These are phyloP conservation scores for Trichomonas gallinae DNA, from an alignment of 208 protist species.

Conservation along the genomic window DNA sequence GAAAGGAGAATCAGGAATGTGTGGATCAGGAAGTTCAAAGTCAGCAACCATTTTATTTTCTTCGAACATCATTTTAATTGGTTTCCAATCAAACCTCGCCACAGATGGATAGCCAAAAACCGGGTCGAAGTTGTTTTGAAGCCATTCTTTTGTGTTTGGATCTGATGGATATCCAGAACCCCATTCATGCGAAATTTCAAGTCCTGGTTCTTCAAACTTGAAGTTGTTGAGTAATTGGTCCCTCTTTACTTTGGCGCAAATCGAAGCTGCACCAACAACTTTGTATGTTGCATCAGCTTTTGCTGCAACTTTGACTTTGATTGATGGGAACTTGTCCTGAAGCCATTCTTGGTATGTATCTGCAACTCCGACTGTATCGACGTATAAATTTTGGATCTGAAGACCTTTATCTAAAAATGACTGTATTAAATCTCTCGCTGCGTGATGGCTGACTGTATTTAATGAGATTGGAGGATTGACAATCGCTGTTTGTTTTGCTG, in stretches of 20 bases:
- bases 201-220: background rate
- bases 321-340: background rate
- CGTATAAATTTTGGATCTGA: slow-evolving; percentile 27
- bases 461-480: slow-evolving; percentile 10
- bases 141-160: slow-evolving; percentile 25
- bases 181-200: background rate
- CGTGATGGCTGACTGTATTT: slow-evolving; percentile 33
- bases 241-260: slow-evolving; percentile 31
- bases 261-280: slow-evolving; percentile 33
- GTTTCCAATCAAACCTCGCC: slow-evolving; percentile 31
- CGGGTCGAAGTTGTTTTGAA: slow-evolving; percentile 22
- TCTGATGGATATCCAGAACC: slow-evolving; percentile 24
- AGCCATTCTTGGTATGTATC: slow-evolving; percentile 33
- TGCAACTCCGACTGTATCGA: slow-evolving; percentile 45
- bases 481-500: slow-evolving; percentile 21
- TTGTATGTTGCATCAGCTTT: slow-evolving; percentile 33
- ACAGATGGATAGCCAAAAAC: slow-evolving; percentile 36
- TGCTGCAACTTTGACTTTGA: slow-evolving; percentile 26
- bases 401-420: slow-evolving; percentile 30
- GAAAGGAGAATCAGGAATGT: background rate
- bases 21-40: background rate
- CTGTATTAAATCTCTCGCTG: slow-evolving; percentile 28
- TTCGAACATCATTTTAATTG: background rate
- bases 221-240: background rate
- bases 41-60: background rate